Percentiles rank a stretch among this genome's conserved stretches.
These are phyloP conservation scores for Verticillium tricorpus DNA, from an alignment of 2,329 filamentous ascomycete species.

Conservation along the genomic window DNA sequence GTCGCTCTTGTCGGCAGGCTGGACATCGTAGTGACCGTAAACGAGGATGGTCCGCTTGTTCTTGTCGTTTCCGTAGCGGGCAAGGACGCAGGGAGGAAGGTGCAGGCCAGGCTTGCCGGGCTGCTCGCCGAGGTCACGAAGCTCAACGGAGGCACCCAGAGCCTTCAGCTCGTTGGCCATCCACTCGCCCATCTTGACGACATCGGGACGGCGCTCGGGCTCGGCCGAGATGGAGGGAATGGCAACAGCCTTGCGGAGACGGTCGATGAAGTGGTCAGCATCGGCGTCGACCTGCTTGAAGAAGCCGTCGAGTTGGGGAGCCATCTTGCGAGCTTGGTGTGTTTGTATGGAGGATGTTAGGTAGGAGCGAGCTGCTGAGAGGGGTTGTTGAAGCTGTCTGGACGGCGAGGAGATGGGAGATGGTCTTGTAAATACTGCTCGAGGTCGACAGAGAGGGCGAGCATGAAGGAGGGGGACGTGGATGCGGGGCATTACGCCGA, in stretches of 20 bases:
- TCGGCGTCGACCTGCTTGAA: conserved; percentile 87
- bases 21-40: conserved; percentile 98
- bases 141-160: conserved; percentile 83
- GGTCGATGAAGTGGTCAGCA: conserved; percentile 79
- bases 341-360: conserved; percentile 47
- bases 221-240: conserved; percentile 96
- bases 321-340: conserved; percentile 73
- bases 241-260: conserved; percentile 85
- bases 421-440: conserved; percentile 5
- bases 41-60: conserved; percentile 93
- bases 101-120: conserved; percentile 86
- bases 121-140: conserved; percentile 85
- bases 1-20: conserved; percentile 88
- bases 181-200: conserved; percentile 93
- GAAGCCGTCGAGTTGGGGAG: conserved; percentile 83
- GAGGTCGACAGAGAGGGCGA: conserved; percentile 4
- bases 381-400: conserved; percentile 6
- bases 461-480: conserved; percentile 25
- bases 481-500: conserved; percentile 41
- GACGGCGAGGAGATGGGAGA: conserved; percentile 9
- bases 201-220: conserved; percentile 81
- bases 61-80: conserved; percentile 85
- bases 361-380: conserved; percentile 32
- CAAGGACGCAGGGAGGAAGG: conserved; percentile 87
- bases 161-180: conserved; percentile 77